phyloP scores from a whole-genome alignment of 768 basidiomycete genomes.

The Bullera alba region DNA sequence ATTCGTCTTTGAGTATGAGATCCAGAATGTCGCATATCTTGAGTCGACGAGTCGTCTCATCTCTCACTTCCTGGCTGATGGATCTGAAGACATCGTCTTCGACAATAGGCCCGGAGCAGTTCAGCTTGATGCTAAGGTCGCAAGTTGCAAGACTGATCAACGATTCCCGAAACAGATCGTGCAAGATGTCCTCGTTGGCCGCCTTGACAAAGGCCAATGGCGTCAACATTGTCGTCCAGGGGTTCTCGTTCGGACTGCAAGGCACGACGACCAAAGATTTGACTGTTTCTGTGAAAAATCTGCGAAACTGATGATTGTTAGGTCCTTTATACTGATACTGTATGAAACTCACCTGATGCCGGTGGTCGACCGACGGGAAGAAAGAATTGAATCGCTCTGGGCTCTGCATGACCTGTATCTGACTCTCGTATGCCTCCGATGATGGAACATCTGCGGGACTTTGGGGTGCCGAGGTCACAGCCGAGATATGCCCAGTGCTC shows the following conservation, averaged over 20 bases:
- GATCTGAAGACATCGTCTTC: constrained; percentile 17
- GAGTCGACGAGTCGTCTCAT: constrained; percentile 6
- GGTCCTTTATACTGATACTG: not conserved
- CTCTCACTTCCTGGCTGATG: constrained; percentile 7
- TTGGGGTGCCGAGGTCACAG: not conserved
- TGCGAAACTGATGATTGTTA: constrained; percentile 9
- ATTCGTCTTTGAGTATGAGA: constrained; percentile 1
- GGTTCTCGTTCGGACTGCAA: constrained; percentile 6
- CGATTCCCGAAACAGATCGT: constrained; percentile 20
- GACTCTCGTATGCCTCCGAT: not conserved
- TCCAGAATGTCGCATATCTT: constrained; percentile 2
- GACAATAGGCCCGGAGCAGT: not conserved
- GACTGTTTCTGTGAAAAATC: constrained; percentile 19
- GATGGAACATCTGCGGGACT: not conserved
- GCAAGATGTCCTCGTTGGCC: constrained; percentile 51
- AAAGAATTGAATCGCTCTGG: not conserved
- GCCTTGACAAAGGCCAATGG: constrained; percentile 15
- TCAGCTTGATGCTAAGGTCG: constrained; percentile 20
- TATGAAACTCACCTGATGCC: constrained; percentile 5
- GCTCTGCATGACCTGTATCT: not conserved
- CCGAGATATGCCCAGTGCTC: not conserved
- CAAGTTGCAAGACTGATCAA: constrained; percentile 17
- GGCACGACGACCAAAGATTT: constrained; percentile 17
- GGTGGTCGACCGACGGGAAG: not conserved
- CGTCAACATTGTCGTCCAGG: constrained; percentile 15